Base-by-base conservation (phyloP, 1,139 yeast species). In the Kluyveromyces sp. region DNA sequence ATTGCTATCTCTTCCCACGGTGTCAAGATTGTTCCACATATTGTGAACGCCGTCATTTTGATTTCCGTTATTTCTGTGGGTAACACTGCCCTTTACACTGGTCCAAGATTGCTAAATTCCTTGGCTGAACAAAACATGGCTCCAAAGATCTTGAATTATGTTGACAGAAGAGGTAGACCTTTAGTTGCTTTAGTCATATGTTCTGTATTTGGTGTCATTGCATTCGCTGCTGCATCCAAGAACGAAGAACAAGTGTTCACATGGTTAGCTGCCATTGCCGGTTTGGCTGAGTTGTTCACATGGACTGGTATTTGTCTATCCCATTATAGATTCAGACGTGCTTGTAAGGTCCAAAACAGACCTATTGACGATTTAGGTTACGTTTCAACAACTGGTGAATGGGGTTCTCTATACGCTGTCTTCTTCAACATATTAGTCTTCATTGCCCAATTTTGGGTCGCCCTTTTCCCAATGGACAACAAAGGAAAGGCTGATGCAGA, bases 61-160 rank as follows among this genome's bases (percentile, higher is more conserved):
- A 65, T 80, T 37, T 81, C 89, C 8, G 84, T 83, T 45, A 62
- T 79, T 49, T 79, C 85, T 21, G 86, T 75, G 36, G 87, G 87
- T 52, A 88, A 88, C 69, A 83, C 95, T 40, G 83, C 84, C 56
- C 78, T 84, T 37, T 81, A 77, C 67, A 95, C 83, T 32, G 78
- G 89, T 48, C 84, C 95, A 34, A 79, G 96, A 73, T 80, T 95
- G 26, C 67, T 88, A 53, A 82, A 85, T 53, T 85, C 95, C 10
- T 72, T 89, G 54, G 87, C 96, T 41, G 82, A 83, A 53, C 83
- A 86, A 59, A 87, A 89, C 32, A 81, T 78, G 64, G 85, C 87
- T 10, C 92, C 92, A 50, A 66, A 64, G 53, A 63, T 72, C 48
- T 72, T 84, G 53, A 68, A 72, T 36, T 74, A 70, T 53, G 73